Conservation (phyloP, 768 basidiomycete genomes). For the Boletus insuetus region DNA sequence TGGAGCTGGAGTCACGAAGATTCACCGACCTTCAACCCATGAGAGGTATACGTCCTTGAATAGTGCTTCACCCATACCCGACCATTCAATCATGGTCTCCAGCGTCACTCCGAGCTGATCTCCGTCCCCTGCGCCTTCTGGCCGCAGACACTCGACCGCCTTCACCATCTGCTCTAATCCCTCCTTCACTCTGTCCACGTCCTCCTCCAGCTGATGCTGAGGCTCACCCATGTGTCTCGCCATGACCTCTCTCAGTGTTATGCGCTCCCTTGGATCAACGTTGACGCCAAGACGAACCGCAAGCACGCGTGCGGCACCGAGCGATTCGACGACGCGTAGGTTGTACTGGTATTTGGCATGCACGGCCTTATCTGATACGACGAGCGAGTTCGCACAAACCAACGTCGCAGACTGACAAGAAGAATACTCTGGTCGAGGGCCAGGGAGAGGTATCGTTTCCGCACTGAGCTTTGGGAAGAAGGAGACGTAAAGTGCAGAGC, state of each 20-base stretch:
- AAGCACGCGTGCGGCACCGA: slow-evolving; percentile 74
- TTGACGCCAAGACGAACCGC: slow-evolving; percentile 53
- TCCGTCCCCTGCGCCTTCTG: slow-evolving; percentile 32
- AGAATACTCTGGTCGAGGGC: slow-evolving; percentile 20
- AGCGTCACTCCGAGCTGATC: slow-evolving; percentile 63
- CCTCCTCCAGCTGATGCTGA: slow-evolving; percentile 36
- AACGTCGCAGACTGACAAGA: slow-evolving; percentile 27
- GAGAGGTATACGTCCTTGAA: slow-evolving; percentile 72
- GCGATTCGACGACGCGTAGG: slow-evolving; percentile 87
- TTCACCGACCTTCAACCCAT: slow-evolving; percentile 69
- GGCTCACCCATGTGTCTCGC: slow-evolving; percentile 51
- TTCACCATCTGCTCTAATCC: slow-evolving; percentile 46
- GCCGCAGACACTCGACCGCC: slow-evolving; percentile 54
- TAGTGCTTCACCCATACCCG: slow-evolving; percentile 49
- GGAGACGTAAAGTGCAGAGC: slow-evolving; percentile 72
- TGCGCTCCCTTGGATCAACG: slow-evolving; percentile 39
- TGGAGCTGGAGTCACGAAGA: background rate
- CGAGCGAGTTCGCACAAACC: slow-evolving; percentile 52
- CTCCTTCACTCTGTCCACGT: slow-evolving; percentile 43
- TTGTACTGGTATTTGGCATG: slow-evolving; percentile 81
- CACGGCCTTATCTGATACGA: slow-evolving; percentile 76
- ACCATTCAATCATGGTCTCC: slow-evolving; percentile 69
- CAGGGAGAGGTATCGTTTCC: slow-evolving; percentile 61
- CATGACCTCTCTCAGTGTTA: slow-evolving; percentile 68
- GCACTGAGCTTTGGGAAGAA: slow-evolving; percentile 77